Evolutionary conservation across 192 early-diverging fungal species (phyloP).

Genomic region (Coemansia sp.): DNA sequence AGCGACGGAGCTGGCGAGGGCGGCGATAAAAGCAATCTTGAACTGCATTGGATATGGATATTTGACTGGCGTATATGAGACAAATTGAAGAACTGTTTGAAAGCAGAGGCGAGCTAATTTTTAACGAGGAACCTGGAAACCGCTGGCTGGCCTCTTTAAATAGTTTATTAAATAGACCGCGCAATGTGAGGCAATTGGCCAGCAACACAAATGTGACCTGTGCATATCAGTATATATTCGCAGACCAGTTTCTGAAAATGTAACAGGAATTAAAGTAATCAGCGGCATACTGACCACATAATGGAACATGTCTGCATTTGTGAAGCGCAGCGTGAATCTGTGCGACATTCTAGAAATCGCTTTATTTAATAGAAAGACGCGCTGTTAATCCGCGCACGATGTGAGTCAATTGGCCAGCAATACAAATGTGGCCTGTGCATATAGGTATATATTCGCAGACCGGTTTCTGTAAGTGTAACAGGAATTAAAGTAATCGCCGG

Average conservation of each 20-base stretch:
- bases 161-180: slow-evolving; percentile 10
- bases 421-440: too few relatives aligned
- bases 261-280: neutral
- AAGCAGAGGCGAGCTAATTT: neutral
- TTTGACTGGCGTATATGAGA: neutral
- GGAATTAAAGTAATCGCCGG: too few relatives aligned
- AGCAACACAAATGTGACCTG: too few relatives aligned
- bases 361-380: too few relatives aligned
- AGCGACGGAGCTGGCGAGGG: neutral
- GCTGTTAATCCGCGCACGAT: too few relatives aligned
- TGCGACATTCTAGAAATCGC: too few relatives aligned
- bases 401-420: too few relatives aligned
- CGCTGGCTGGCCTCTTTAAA: neutral
- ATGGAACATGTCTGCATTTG: too few relatives aligned
- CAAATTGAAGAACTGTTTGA: neutral
- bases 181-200: neutral
- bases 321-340: too few relatives aligned
- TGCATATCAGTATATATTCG: neutral
- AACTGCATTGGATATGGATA: neutral
- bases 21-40: neutral
- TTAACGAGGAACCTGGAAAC: neutral
- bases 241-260: neutral
- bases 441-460: too few relatives aligned
- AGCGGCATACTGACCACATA: neutral
- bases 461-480: too few relatives aligned